phyloP scores from a whole-genome alignment of 768 basidiomycete species.

The Astraeus odoratus region DNA sequence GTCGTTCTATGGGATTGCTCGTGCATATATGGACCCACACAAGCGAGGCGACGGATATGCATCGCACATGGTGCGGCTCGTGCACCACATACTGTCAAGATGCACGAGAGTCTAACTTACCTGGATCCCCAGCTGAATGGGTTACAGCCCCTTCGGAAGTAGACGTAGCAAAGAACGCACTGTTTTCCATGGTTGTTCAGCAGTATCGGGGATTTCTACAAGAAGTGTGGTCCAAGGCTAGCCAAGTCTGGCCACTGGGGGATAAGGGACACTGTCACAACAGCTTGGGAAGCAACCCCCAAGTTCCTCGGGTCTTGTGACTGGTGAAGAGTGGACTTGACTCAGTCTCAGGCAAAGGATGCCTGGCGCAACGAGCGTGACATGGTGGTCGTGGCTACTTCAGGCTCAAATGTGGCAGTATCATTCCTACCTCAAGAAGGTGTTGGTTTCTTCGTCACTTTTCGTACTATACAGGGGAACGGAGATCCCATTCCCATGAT shows the following conservation, averaged over 20 bases:
- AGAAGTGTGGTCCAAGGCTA: slow-evolving; percentile 29
- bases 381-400: slow-evolving; percentile 12
- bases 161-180: slow-evolving; percentile 30
- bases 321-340: slow-evolving; percentile 16
- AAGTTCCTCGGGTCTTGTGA: slow-evolving; percentile 1
- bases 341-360: slow-evolving; percentile 37
- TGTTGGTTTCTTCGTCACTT: slow-evolving; percentile 39
- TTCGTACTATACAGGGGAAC: slow-evolving; percentile 21
- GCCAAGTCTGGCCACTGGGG: slow-evolving; percentile 38
- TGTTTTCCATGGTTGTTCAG: slow-evolving; percentile 48
- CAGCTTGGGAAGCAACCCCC: slow-evolving; percentile 33
- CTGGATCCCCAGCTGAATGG: slow-evolving; percentile 33
- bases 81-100: slow-evolving; percentile 49
- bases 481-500: slow-evolving; percentile 9
- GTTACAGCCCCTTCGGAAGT: slow-evolving; percentile 36
- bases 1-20: slow-evolving; percentile 46
- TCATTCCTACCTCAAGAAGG: slow-evolving; percentile 39
- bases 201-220: slow-evolving; percentile 45
- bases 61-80: slow-evolving; percentile 54
- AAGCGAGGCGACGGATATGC: slow-evolving; percentile 53
- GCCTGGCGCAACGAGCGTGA: slow-evolving; percentile 29
- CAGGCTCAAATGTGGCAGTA: slow-evolving; percentile 15
- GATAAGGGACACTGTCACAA: slow-evolving; percentile 29
- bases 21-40: slow-evolving; percentile 46
- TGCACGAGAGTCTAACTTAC: slow-evolving; percentile 22